Evolutionary conservation across 2,329 filamentous ascomycete genomes (phyloP), one percentile per base, ranked within the genome.

Genomic region (Pseudogymnoascus sp.): DNA sequence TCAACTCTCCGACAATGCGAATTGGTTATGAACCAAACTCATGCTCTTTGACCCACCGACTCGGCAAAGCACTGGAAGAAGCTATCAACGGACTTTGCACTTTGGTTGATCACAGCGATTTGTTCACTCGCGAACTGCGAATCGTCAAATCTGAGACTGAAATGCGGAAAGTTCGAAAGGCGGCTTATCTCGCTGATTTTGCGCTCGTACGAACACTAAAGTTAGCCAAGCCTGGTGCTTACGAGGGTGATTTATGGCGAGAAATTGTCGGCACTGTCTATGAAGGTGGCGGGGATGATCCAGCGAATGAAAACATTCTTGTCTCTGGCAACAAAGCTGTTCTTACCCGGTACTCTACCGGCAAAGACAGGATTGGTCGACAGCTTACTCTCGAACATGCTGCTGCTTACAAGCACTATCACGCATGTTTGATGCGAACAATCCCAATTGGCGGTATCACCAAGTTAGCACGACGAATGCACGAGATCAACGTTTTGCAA

Each of bases 21-120:
- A 72, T 74, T 33, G 72, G 72, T 35, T 74, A 74, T 62, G 71
- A 74, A 23, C 61, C 61, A 9, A 76, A 79, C 64, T 78, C 77
- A 10, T 71, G 72, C 63, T 69, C 71, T 17, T 67, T 79, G 53
- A 74, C 72, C 17, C 70, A 72, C 23, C 71, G 73, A 21, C 68
- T 79, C 2, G 70, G 74, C 33, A 69, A 71, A 15, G 66, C 72
- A 13, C 70, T 78, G 23, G 64, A 69, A 10, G 68, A 71, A 42
- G 76, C 77, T 1, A 75, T 77, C 38, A 57, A 64, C 4, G 73
- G 61, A 26, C 23, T 62, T 28, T 73, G 71, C 36, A 72, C 68
- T 1, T 63, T 74, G 2, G 69, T 74, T 10, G 71, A 72, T 36
- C 69, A 72, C 44, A 73, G 71, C 65, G 64, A 69, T 59, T 63